Percentiles rank a stretch among this genome's conserved stretches.
Conservation (phyloP, 2,329 filamentous ascomycete species). For the Beauveria bassiana region DNA sequence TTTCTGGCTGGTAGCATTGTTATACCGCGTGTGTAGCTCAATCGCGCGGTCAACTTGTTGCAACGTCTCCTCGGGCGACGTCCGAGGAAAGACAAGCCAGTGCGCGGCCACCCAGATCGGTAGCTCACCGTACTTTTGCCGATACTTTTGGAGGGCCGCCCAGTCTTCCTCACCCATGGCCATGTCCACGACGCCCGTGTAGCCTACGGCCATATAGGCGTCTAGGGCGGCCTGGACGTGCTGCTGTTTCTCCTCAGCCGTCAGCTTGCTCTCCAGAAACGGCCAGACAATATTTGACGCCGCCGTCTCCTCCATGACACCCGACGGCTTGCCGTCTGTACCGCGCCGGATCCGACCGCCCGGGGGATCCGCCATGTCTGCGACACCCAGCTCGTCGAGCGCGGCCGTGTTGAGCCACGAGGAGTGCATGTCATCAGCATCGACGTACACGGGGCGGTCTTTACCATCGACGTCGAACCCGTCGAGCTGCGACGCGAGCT, state of each 20-base stretch:
- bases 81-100: slow-evolving; percentile 37
- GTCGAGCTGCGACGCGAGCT: slow-evolving; percentile 32
- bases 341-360: slow-evolving; percentile 39
- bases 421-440: slow-evolving; percentile 43
- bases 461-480: slow-evolving; percentile 31
- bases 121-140: slow-evolving; percentile 20
- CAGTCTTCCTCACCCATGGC: slow-evolving; percentile 44
- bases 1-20: slow-evolving; percentile 26
- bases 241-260: slow-evolving; percentile 32
- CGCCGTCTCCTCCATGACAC: slow-evolving; percentile 37
- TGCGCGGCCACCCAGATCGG: slow-evolving; percentile 40
- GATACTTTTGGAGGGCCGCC: slow-evolving; percentile 32
- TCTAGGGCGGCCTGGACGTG: slow-evolving; percentile 36
- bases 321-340: slow-evolving; percentile 33
- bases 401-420: slow-evolving; percentile 43
- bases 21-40: slow-evolving; percentile 26
- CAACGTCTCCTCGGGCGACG: slow-evolving; percentile 26
- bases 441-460: slow-evolving; percentile 40
- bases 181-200: slow-evolving; percentile 45
- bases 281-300: slow-evolving; percentile 41
- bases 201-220: slow-evolving; percentile 37
- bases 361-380: slow-evolving; percentile 31
- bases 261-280: slow-evolving; percentile 31
- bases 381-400: slow-evolving; percentile 35
- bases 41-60: slow-evolving; percentile 37